These are phyloP conservation scores for Calonectria hongkongensis DNA, from an alignment of 2,329 filamentous ascomycete species.

Conservation along the genomic window DNA sequence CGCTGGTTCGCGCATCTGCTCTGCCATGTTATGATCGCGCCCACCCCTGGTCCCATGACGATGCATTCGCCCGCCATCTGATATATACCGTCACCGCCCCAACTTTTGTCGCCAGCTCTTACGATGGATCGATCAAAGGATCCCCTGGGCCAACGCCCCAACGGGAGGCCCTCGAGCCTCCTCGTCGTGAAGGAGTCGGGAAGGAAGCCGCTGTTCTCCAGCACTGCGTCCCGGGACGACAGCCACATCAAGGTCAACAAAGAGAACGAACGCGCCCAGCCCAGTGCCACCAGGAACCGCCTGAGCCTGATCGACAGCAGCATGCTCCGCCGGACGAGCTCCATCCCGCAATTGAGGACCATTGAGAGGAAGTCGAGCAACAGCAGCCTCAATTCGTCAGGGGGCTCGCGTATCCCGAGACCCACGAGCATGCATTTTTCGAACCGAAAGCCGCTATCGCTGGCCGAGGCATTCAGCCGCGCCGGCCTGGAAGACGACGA, in stretches of 20 bases:
- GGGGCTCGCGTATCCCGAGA: conserved; percentile 60
- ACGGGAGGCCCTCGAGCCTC: conserved; percentile 48
- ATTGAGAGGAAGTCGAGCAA: conserved; percentile 53
- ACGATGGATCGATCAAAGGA: conserved; percentile 55
- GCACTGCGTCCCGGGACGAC: conserved; percentile 47
- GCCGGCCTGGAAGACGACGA: conserved; percentile 57
- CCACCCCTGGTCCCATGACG: conserved; percentile 34
- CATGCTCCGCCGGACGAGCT: conserved; percentile 48
- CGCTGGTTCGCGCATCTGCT: neutral
- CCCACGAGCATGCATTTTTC: conserved; percentile 54
- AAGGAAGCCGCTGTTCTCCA: conserved; percentile 64
- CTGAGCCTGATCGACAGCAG: conserved; percentile 37
- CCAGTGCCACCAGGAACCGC: conserved; percentile 40
- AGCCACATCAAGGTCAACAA: conserved; percentile 46
- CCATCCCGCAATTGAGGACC: conserved; percentile 36
- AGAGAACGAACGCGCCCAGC: conserved; percentile 45
- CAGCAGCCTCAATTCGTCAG: conserved; percentile 52
- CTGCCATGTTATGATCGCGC: conserved; percentile 51
- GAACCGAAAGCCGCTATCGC: conserved; percentile 60
- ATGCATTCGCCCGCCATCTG: conserved; percentile 46
- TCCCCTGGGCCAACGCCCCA: conserved; percentile 46
- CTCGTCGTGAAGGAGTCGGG: conserved; percentile 63
- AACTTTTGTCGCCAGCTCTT: conserved; percentile 26
- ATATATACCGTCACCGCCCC: conserved; percentile 34
- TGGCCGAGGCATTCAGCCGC: conserved; percentile 65